Percentiles rank a stretch among this genome's conserved stretches.
phyloP scores from a whole-genome alignment of 257 asterid genomes.

The Linderniella brevidens region DNA sequence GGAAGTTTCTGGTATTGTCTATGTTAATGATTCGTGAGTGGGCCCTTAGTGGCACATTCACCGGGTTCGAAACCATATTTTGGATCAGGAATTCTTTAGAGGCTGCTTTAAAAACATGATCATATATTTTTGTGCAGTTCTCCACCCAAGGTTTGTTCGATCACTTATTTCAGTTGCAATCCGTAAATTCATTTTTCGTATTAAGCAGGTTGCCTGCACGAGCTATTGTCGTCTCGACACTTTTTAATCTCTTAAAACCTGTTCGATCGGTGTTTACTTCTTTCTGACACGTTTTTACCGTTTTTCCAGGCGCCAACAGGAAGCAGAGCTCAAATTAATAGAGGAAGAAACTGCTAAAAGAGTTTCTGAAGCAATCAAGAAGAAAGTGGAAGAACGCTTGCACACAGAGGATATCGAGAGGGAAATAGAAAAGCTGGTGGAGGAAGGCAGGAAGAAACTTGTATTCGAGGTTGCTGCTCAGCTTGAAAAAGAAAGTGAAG shows the following conservation, averaged over 20 bases:
- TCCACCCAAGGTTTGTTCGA: constrained; percentile 83
- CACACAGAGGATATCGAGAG: constrained; percentile 39
- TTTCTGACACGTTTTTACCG: constrained; percentile 18
- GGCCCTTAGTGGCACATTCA: constrained; percentile 68
- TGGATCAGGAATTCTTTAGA: constrained; percentile 91
- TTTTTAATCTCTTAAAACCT: background rate
- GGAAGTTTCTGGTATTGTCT: constrained; percentile 83
- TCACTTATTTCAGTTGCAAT: constrained; percentile 40
- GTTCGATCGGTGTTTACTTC: constrained; percentile 9
- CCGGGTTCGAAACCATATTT: constrained; percentile 78
- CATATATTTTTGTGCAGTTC: constrained; percentile 57
- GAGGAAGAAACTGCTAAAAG: constrained; percentile 96
- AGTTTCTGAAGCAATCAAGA: constrained; percentile 56
- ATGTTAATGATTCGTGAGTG: constrained; percentile 66
- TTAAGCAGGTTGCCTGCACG: too few relatives aligned
- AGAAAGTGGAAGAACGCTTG: constrained; percentile 71
- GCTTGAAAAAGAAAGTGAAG: constrained; percentile 74
- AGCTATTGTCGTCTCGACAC: too few relatives aligned
- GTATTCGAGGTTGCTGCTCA: constrained; percentile 64
- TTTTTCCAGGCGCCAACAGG: constrained; percentile 69
- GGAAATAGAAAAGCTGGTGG: constrained; percentile 48
- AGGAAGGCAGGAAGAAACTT: constrained; percentile 78
- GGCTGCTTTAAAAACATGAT: constrained; percentile 83
- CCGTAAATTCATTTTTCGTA: constrained; percentile 11
- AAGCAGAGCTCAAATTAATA: constrained; percentile 72